Evolutionary conservation across 2,329 filamentous ascomycete genomes (phyloP).

Genomic region (Alternaria burnsii): DNA sequence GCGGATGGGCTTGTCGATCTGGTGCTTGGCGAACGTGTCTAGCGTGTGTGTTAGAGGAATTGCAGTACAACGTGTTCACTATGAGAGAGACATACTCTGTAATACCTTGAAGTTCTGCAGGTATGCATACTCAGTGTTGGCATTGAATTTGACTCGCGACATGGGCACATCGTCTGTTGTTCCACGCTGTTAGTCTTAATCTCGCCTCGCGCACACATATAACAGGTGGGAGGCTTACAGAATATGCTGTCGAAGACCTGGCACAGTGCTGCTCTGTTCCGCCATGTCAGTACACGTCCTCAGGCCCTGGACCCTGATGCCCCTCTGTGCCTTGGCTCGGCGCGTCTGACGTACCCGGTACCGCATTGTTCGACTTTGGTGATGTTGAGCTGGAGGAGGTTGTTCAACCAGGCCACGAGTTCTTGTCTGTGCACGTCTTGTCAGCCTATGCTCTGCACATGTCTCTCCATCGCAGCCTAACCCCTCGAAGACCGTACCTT

Average conservation of each 20-base stretch:
- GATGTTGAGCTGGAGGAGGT: slow-evolving; percentile 95
- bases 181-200: slow-evolving; percentile 15
- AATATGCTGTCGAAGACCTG: slow-evolving; percentile 99
- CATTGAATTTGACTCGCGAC: slow-evolving; percentile 97
- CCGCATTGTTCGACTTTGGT: slow-evolving; percentile 99
- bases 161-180: slow-evolving; percentile 82
- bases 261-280: slow-evolving; percentile 83
- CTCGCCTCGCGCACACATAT: not conserved
- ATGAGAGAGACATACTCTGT: slow-evolving; percentile 73
- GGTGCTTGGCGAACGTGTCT: slow-evolving; percentile 87
- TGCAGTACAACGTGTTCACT: no score
- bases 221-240: slow-evolving; percentile 58
- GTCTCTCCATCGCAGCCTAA: not conserved
- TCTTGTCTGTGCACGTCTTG: slow-evolving; percentile 77
- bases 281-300: slow-evolving; percentile 29
- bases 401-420: slow-evolving; percentile 95
- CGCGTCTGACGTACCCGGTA: slow-evolving; percentile 76
- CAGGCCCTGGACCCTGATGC: slow-evolving; percentile 10
- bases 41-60: not conserved
- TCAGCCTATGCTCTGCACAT: slow-evolving; percentile 26
- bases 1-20: slow-evolving; percentile 87
- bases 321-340: slow-evolving; percentile 11
- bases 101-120: slow-evolving; percentile 98
- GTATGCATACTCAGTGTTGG: slow-evolving; percentile 96
- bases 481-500: slow-evolving; percentile 55